Evolutionary conservation across 352 stramenopile species (phyloP).

Genomic region (Detonula confervacea): DNA sequence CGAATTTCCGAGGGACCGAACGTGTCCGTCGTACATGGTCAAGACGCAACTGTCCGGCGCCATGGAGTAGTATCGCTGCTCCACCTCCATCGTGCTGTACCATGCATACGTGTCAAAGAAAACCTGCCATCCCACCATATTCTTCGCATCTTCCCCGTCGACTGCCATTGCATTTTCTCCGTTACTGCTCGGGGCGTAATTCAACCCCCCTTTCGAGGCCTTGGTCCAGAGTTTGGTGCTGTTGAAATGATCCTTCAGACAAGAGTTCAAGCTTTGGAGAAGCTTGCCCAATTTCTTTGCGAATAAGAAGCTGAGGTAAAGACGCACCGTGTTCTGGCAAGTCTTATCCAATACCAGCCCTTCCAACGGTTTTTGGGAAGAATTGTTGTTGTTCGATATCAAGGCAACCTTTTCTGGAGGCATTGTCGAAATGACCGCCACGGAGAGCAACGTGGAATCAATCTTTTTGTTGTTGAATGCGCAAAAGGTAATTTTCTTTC

Average conservation of each 20-base stretch:
- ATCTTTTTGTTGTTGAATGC: slow-evolving; percentile 70
- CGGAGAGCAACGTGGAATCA: slow-evolving; percentile 69
- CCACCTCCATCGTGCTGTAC: slow-evolving; percentile 77
- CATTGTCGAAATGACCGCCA: slow-evolving; percentile 73
- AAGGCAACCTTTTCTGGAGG: slow-evolving; percentile 47
- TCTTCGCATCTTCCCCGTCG: slow-evolving; percentile 45
- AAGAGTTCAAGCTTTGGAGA: slow-evolving; percentile 74
- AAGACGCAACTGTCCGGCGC: slow-evolving; percentile 79
- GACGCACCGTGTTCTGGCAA: slow-evolving; percentile 61
- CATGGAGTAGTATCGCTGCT: slow-evolving; percentile 80
- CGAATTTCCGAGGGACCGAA: slow-evolving; percentile 72
- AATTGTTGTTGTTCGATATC: slow-evolving; percentile 15
- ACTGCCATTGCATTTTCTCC: slow-evolving; percentile 20
- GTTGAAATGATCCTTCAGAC: slow-evolving; percentile 82
- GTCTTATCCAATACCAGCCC: slow-evolving; percentile 37
- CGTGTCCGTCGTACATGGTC: slow-evolving; percentile 80
- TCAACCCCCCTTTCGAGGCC: slow-evolving; percentile 64
- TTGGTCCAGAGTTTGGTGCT: slow-evolving; percentile 78
- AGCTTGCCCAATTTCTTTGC: slow-evolving; percentile 79
- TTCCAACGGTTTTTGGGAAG: slow-evolving; percentile 21
- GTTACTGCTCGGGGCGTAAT: slow-evolving; percentile 46
- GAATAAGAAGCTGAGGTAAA: slow-evolving; percentile 77
- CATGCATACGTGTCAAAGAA: slow-evolving; percentile 84
- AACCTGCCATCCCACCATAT: slow-evolving; percentile 71
- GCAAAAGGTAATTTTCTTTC: slow-evolving; percentile 73